phyloP scores from a whole-genome alignment of 495 filamentous ascomycete genomes.

The Aspergillus funiculosus region DNA sequence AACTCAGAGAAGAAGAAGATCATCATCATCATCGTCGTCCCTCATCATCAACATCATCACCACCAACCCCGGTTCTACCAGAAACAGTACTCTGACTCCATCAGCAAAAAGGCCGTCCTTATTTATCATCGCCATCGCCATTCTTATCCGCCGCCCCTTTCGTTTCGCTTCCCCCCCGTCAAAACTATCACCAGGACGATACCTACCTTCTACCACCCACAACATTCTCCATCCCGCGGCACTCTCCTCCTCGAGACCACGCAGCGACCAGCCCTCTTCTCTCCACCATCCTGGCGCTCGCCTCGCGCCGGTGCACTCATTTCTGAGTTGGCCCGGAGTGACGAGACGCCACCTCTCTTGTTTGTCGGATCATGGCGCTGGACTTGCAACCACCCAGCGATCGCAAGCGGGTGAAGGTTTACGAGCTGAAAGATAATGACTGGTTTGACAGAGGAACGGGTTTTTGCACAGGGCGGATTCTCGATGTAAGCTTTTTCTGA shows the following conservation, averaged over 20 bases:
- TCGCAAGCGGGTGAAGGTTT: slow-evolving; percentile 97
- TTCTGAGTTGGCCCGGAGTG: slow-evolving; percentile 40
- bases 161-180: neutral
- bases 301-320: slow-evolving; percentile 36
- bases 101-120: slow-evolving; percentile 1
- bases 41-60: slow-evolving; percentile 13
- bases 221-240: slow-evolving; percentile 7
- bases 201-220: slow-evolving; percentile 3
- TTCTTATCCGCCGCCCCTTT: slow-evolving; percentile 3
- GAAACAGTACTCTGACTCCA: neutral
- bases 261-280: slow-evolving; percentile 14
- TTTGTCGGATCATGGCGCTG: slow-evolving; percentile 68
- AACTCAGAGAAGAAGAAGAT: slow-evolving; percentile 20
- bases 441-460: slow-evolving; percentile 98
- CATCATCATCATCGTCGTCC: slow-evolving; percentile 19
- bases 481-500: slow-evolving; percentile 58
- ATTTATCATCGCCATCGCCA: slow-evolving; percentile 2
- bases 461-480: slow-evolving; percentile 77
- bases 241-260: slow-evolving; percentile 9
- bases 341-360: slow-evolving; percentile 34
- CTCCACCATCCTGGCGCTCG: slow-evolving; percentile 25
- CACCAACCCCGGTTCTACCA: neutral
- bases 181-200: slow-evolving; percentile 3
- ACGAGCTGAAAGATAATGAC: slow-evolving; percentile 96
- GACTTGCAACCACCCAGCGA: slow-evolving; percentile 74